A percentile compares a stretch with the other conserved stretches of the same genome.
These are phyloP conservation scores for Mollisiaceae sp. DNA, from an alignment of 2,329 filamentous ascomycete genomes.

Conservation along the genomic window DNA sequence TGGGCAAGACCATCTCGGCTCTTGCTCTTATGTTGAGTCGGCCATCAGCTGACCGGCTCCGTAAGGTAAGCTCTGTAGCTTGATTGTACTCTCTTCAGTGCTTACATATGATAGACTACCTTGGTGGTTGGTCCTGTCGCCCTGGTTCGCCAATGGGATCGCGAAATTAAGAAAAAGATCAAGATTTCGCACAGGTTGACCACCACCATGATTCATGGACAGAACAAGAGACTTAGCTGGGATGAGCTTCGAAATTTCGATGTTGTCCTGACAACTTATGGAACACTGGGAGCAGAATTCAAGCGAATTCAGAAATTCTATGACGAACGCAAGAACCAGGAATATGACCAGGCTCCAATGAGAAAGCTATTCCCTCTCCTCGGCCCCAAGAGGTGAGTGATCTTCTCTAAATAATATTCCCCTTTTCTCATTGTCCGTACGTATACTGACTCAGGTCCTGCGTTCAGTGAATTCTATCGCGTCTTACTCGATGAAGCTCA, in stretches of 20 bases:
- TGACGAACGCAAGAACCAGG: constrained; percentile 37
- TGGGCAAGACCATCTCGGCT: constrained; percentile 85
- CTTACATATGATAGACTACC: constrained; percentile 62
- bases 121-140: constrained; percentile 82
- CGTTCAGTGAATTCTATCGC: constrained; percentile 62
- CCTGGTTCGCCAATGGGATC: constrained; percentile 82
- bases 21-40: constrained; percentile 67
- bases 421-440: too few species aligned
- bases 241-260: constrained; percentile 68
- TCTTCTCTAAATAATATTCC: too few species aligned
- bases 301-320: constrained; percentile 62
- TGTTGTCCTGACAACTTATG: constrained; percentile 80
- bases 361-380: constrained; percentile 51
- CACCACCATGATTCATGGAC: constrained; percentile 72
- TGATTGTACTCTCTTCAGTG: neutral
- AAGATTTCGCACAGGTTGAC: constrained; percentile 62
- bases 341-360: constrained; percentile 46
- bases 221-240: constrained; percentile 61
- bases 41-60: constrained; percentile 57
- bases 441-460: too few species aligned
- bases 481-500: constrained; percentile 82
- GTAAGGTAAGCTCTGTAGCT: constrained; percentile 39
- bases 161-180: constrained; percentile 76
- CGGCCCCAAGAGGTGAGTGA: constrained; percentile 52
- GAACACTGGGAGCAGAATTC: constrained; percentile 69